These are phyloP conservation scores for Torulaspora gathmanii DNA, from an alignment of 805 yeast species.

Conservation along the genomic window DNA sequence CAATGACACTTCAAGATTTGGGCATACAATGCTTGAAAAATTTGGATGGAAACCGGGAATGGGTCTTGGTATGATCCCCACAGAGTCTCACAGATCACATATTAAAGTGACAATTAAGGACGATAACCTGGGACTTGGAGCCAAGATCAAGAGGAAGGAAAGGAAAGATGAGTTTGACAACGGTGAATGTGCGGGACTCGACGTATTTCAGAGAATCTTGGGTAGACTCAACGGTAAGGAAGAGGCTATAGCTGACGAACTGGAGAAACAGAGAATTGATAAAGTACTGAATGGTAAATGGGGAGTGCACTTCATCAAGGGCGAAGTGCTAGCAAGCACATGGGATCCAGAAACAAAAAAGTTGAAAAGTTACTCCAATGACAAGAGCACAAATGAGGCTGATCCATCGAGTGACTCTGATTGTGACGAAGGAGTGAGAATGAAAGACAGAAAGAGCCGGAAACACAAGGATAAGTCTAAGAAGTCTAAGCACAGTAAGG, in stretches of 20 bases:
- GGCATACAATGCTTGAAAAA: constrained; percentile 75
- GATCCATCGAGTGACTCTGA: constrained; percentile 15
- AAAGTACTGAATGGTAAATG: constrained; percentile 76
- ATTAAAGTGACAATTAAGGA: constrained; percentile 78
- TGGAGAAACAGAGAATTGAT: constrained; percentile 64
- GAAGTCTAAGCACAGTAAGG: constrained; percentile 25
- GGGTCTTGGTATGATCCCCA: constrained; percentile 63
- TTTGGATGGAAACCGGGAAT: constrained; percentile 91
- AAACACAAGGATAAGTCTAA: constrained; percentile 28
- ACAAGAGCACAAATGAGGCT: constrained; percentile 26
- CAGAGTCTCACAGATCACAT: constrained; percentile 62
- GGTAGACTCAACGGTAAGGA: constrained; percentile 88
- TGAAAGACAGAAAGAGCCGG: constrained; percentile 13
- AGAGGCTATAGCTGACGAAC: constrained; percentile 55
- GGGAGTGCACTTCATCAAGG: constrained; percentile 84
- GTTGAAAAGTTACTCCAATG: constrained; percentile 30
- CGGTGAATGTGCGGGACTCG: constrained; percentile 86
- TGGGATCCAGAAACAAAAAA: constrained; percentile 61
- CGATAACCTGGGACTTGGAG: constrained; percentile 86
- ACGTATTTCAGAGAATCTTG: constrained; percentile 84
- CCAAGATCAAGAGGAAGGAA: constrained; percentile 55
- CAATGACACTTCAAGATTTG: constrained; percentile 75
- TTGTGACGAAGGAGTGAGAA: constrained; percentile 21
- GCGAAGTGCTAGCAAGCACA: constrained; percentile 77
- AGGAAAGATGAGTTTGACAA: constrained; percentile 66